Percentiles rank a stretch among this genome's conserved stretches.
Conservation (phyloP, 2,329 filamentous ascomycete genomes). For the Fusarium oligoseptatum region DNA sequence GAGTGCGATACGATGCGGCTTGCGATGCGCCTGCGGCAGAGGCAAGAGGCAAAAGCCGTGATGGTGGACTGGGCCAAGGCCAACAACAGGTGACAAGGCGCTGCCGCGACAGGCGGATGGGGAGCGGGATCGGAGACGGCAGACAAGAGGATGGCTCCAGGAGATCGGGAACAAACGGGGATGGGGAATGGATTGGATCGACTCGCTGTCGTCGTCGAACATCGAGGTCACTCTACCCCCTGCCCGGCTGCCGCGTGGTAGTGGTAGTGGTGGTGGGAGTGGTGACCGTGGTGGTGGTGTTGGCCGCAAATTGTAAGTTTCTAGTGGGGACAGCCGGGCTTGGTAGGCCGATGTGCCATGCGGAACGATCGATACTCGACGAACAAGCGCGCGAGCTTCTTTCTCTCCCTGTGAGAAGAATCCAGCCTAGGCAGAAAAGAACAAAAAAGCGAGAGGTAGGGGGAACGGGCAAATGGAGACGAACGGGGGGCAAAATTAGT, state of each 20-base stretch:
- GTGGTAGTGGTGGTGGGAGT: conserved; percentile 43
- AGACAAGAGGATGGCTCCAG: conserved; percentile 16
- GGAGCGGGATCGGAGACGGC: conserved; percentile 33
- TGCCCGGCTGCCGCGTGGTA: conserved; percentile 44
- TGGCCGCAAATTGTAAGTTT: conserved; percentile 42
- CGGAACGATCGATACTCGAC: conserved; percentile 43
- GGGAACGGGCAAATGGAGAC: conserved; percentile 11
- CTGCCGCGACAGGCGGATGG: conserved; percentile 17
- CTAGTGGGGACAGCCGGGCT: conserved; percentile 41
- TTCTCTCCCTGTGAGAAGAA: conserved; percentile 11
- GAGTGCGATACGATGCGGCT: conserved; percentile 42
- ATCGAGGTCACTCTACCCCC: conserved; percentile 42
- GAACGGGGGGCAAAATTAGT: not conserved
- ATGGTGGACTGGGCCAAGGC: conserved; percentile 41
- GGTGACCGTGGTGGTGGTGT: conserved; percentile 44
- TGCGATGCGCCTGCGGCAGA: conserved; percentile 36
- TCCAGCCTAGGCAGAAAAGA: conserved; percentile 3
- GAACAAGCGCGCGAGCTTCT: conserved; percentile 37
- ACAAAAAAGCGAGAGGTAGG: conserved; percentile 25
- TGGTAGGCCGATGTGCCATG: conserved; percentile 39
- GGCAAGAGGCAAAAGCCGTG: conserved; percentile 29
- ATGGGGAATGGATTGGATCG: conserved; percentile 13
- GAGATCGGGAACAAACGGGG: conserved; percentile 32
- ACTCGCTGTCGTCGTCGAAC: conserved; percentile 32
- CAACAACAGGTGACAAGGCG: conserved; percentile 25